These are phyloP conservation scores for Candida manassasensis DNA, from an alignment of 805 yeast genomes.

Conservation along the genomic window DNA sequence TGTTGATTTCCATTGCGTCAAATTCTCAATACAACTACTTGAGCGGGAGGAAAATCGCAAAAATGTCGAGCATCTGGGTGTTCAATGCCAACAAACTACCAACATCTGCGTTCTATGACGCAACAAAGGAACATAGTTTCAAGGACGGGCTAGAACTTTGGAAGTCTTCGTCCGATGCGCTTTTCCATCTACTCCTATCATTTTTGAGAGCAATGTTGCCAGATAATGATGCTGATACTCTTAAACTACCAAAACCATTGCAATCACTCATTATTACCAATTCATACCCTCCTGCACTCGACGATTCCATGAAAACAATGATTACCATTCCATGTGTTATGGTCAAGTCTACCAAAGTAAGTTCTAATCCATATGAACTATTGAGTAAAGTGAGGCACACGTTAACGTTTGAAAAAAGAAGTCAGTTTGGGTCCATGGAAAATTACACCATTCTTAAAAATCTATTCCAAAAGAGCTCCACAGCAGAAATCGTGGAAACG, in stretches of 20 bases:
- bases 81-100: constrained; percentile 44
- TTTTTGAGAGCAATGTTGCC: constrained; percentile 77
- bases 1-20: constrained; percentile 70
- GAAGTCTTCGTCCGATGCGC: constrained; percentile 80
- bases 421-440: constrained; percentile 67
- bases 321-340: constrained; percentile 60
- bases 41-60: constrained; percentile 74
- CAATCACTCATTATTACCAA: constrained; percentile 61
- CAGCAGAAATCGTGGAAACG: constrained; percentile 52
- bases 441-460: constrained; percentile 73
- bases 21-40: constrained; percentile 74
- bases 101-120: constrained; percentile 33
- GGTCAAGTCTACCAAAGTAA: constrained; percentile 47
- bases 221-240: constrained; percentile 52
- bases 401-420: constrained; percentile 64
- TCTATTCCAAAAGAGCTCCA: constrained; percentile 55
- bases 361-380: constrained; percentile 52
- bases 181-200: constrained; percentile 73
- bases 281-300: constrained; percentile 68
- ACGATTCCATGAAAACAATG: constrained; percentile 30
- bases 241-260: constrained; percentile 60
- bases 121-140: constrained; percentile 41
- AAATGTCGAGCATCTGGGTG: constrained; percentile 88
- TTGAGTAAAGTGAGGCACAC: constrained; percentile 46
- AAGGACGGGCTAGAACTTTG: constrained; percentile 70